A percentile compares a stretch with the other conserved stretches of the same genome.
Conservation (phyloP, 2,329 filamentous ascomycete genomes). For the Fusarium metavorans region DNA sequence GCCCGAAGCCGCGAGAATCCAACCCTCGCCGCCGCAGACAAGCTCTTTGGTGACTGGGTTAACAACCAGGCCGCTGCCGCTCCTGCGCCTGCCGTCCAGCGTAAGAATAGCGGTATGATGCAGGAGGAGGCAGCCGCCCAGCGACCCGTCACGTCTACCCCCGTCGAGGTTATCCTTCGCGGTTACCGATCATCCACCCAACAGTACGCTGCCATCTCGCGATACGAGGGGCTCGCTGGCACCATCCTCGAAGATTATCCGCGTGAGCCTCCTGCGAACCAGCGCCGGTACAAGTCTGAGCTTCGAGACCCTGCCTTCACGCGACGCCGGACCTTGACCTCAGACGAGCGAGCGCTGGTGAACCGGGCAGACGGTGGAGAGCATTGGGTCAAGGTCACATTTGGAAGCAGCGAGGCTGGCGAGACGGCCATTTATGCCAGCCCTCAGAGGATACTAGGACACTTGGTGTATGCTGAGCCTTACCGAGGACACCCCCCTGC, state of each 20-base stretch:
- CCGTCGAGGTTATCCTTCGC: slow-evolving; percentile 84
- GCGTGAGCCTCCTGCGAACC: slow-evolving; percentile 80
- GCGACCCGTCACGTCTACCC: slow-evolving; percentile 54
- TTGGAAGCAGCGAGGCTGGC: slow-evolving; percentile 78
- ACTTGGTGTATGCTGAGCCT: slow-evolving; percentile 77
- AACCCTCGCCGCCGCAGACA: slow-evolving; percentile 71
- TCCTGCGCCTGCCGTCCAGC: slow-evolving; percentile 44
- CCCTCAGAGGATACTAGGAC: slow-evolving; percentile 77
- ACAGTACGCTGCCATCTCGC: slow-evolving; percentile 88
- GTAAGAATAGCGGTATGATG: slow-evolving; percentile 52
- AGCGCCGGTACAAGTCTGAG: slow-evolving; percentile 78
- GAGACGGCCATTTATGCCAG: slow-evolving; percentile 77
- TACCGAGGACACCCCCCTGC: slow-evolving; percentile 74
- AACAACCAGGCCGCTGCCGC: slow-evolving; percentile 57
- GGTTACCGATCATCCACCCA: slow-evolving; percentile 76
- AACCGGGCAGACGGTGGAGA: slow-evolving; percentile 85
- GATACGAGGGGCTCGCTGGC: slow-evolving; percentile 89
- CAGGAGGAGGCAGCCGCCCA: slow-evolving; percentile 56
- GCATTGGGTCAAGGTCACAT: slow-evolving; percentile 93
- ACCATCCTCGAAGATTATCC: slow-evolving; percentile 94
- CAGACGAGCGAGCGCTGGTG: slow-evolving; percentile 81
- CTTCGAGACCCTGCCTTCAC: slow-evolving; percentile 79
- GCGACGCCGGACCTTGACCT: slow-evolving; percentile 72
- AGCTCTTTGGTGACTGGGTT: slow-evolving; percentile 71
- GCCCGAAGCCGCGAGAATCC: slow-evolving; percentile 69